phyloP scores from a whole-genome alignment of 2,329 filamentous ascomycete genomes.

The Talaromyces amestolkiae region DNA sequence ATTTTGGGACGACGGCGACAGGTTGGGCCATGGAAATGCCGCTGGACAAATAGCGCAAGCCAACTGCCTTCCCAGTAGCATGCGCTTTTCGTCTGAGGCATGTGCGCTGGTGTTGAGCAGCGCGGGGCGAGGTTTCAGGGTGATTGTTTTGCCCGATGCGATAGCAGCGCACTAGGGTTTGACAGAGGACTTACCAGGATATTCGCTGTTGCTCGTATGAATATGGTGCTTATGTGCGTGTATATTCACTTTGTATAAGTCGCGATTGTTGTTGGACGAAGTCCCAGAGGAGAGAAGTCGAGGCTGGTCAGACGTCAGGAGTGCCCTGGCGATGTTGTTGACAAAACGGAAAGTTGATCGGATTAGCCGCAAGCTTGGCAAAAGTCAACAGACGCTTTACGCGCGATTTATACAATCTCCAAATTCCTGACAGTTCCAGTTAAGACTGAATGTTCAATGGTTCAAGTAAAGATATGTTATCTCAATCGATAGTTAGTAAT shows the following conservation, averaged over 20 bases:
- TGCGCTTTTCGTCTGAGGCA: not conserved
- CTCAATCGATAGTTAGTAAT: not conserved
- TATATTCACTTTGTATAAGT: not conserved
- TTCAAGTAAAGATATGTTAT: no score
- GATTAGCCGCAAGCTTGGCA: slow-evolving; percentile 14
- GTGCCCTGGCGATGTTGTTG: not conserved
- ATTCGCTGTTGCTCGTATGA: not conserved
- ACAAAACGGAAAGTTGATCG: not conserved
- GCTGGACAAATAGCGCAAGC: no score
- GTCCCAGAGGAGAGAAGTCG: not conserved
- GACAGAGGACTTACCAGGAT: not conserved
- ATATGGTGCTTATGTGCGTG: not conserved
- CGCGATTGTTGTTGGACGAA: not conserved
- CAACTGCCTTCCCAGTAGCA: not conserved
- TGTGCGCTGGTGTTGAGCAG: not conserved
- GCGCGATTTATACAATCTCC: not conserved
- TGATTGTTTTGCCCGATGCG: slow-evolving; percentile 3
- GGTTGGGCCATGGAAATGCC: not conserved
- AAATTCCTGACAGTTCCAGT: not conserved
- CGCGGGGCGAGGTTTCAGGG: slow-evolving; percentile 1
- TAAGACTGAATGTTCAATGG: not conserved
- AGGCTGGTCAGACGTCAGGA: slow-evolving; percentile 3
- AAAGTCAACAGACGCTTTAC: not conserved
- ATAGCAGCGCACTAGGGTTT: not conserved
- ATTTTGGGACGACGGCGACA: not conserved